These are phyloP conservation scores for Ustilago shanxiensis DNA, from an alignment of 1,284 basidiomycete species.

Conservation along the genomic window DNA sequence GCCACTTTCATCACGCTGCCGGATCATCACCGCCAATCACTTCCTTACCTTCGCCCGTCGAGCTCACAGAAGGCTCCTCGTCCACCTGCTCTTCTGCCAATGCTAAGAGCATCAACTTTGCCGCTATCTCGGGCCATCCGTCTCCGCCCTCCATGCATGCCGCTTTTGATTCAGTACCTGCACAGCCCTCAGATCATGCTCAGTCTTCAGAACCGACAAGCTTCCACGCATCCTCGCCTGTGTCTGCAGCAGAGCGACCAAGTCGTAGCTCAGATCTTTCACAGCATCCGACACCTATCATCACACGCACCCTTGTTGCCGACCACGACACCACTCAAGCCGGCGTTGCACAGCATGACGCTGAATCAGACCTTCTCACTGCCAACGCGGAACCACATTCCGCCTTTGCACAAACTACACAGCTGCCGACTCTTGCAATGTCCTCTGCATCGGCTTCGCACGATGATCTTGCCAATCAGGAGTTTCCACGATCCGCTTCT, in stretches of 20 bases:
- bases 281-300: neutral
- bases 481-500: conserved; percentile 8
- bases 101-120: conserved; percentile 16
- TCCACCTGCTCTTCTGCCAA: conserved; percentile 27
- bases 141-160: conserved; percentile 6
- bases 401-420: neutral
- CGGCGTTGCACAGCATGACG: neutral
- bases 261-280: neutral
- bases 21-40: conserved; percentile 8
- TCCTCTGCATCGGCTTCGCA: neutral
- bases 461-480: neutral
- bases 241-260: neutral
- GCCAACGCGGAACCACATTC: neutral
- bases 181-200: neutral
- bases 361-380: neutral
- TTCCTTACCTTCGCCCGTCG: conserved; percentile 18
- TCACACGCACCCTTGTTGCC: conserved; percentile 5
- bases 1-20: neutral
- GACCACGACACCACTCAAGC: neutral
- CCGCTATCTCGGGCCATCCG: neutral
- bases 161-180: neutral
- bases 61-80: conserved; percentile 11
- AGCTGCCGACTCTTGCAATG: neutral
- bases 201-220: neutral
- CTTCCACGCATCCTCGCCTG: conserved; percentile 1